These are phyloP conservation scores for Talaromyces borbonicus DNA, from an alignment of 495 filamentous ascomycete species.

Conservation along the genomic window DNA sequence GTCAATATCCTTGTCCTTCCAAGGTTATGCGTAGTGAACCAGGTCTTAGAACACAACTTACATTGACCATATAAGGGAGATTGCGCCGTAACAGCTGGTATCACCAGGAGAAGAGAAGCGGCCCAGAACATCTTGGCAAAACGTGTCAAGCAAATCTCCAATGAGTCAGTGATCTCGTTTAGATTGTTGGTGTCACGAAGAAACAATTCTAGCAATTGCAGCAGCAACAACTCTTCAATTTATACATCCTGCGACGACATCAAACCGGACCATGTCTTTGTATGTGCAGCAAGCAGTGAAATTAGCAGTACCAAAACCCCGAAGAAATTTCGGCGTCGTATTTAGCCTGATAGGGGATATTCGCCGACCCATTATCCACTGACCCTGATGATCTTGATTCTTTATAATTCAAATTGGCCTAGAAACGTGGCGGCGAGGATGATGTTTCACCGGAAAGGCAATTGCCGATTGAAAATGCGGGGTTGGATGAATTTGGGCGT, in stretches of 20 bases:
- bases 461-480: not conserved
- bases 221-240: not conserved
- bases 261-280: not conserved
- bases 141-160: constrained; percentile 6
- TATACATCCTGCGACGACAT: not conserved
- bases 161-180: constrained; percentile 1
- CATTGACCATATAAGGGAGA: constrained; percentile 1
- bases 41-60: not conserved
- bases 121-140: constrained; percentile 7
- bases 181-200: not conserved
- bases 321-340: not conserved
- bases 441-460: not conserved
- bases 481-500: not conserved
- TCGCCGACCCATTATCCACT: not conserved
- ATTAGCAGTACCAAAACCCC: not conserved
- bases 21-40: not conserved
- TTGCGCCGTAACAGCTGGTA: constrained; percentile 2
- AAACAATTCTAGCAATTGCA: not conserved
- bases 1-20: not conserved
- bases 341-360: constrained; percentile 1
- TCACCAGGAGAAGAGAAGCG: constrained; percentile 5
- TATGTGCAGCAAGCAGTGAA: not conserved
- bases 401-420: not conserved
- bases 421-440: not conserved
- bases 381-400: not conserved